Evolutionary conservation across 352 stramenopile genomes (phyloP), one percentile per base, ranked within the genome.

Genomic region (Phytophthora brassicae): DNA sequence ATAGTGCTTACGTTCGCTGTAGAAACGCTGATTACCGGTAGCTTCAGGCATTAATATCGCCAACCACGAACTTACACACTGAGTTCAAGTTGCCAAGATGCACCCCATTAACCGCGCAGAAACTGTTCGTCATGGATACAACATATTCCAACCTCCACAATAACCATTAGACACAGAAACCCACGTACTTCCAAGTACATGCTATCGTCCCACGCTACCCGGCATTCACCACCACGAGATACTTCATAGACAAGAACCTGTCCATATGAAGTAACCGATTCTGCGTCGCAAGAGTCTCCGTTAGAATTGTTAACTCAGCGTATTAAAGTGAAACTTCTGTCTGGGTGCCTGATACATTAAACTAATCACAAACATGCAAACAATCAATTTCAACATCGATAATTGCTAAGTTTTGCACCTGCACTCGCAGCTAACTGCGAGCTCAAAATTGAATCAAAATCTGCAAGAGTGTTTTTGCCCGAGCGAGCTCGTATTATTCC

Each of bases 401-500:
- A 3, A 23, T 38, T 41, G 26, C 26, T 28, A 29, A 53, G 24
- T 42, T 24, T n/a, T 26, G 39, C n/a, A 14, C 8, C 19, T 22
- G 22, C 36, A 13, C 36, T 22, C n/a, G 19, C 36, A 43, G 36
- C 19, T 43, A 6, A 17, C 19, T 17, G 16, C 7, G 39, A 16
- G 17, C 17, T 26, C 17, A 26, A n/a, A 8, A 31, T 31, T 16
- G 33, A 39, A 39, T 42, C 35, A 2, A 20, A 4, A 22, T 17
- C 2, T 5, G 9, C 33, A 5, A 2, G 5, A 16, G 12, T 6
- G 35, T 19, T 17, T 42, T 22, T 38, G 31, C 31, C 4, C 35
- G 9, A 42, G 16, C 35, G 35, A 17, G 12, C 33, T 39, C 53
- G 16, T 17, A 22, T 57, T 29, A 64, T 17, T 65, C 47, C 57